Conservation (phyloP, 1,284 basidiomycete species). For the Heterobasidion irregulare region DNA sequence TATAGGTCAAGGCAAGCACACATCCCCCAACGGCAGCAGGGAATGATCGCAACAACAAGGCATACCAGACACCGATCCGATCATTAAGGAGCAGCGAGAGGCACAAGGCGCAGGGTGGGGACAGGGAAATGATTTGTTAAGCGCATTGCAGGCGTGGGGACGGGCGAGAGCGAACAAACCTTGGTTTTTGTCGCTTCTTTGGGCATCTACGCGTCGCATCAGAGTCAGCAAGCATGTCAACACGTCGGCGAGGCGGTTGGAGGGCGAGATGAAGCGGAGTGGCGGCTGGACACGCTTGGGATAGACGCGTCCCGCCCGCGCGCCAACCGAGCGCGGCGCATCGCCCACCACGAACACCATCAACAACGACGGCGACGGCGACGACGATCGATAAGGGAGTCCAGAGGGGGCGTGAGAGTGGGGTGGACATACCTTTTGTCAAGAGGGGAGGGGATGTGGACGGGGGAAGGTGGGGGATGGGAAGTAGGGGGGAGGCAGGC, state of each 20-base stretch:
- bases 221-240: conserved; percentile 24
- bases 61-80: background rate
- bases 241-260: conserved; percentile 16
- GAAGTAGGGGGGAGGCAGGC: background rate
- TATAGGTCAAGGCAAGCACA: background rate
- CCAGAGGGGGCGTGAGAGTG: background rate
- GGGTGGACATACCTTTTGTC: background rate
- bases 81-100: conserved; percentile 1
- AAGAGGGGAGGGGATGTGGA: background rate
- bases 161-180: conserved; percentile 31
- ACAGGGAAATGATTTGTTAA: background rate
- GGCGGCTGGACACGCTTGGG: background rate
- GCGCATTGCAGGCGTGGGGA: background rate
- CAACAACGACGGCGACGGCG: conserved; percentile 5
- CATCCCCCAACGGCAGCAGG: conserved; percentile 5
- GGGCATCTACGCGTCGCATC: conserved; percentile 55
- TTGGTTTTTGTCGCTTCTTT: conserved; percentile 73
- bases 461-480: background rate
- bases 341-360: background rate
- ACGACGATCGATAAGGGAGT: conserved; percentile 8
- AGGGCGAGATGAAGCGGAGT: conserved; percentile 8
- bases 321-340: conserved; percentile 4
- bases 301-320: background rate
- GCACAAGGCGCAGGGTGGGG: conserved; percentile 10
- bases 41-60: background rate